Base-by-base conservation (phyloP, 352 stramenopile species). In the Globisporangium orthogonon region DNA sequence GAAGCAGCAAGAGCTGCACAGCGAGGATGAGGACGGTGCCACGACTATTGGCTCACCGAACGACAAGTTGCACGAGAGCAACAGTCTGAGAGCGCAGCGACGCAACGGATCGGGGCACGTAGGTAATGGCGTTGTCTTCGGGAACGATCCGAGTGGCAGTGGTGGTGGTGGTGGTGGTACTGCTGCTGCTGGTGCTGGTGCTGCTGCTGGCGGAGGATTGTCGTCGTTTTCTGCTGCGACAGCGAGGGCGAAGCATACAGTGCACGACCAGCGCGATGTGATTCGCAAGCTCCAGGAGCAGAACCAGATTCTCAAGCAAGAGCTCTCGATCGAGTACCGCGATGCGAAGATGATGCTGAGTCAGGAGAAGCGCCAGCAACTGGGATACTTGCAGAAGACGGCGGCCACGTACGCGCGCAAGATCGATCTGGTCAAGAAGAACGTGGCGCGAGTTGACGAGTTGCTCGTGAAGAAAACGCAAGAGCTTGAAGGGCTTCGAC, bases 261-360 rank as follows among this genome's bases (percentile, higher is more conserved):
- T 88, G 28, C 75, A 83, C 49, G 78, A 83, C 33, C 82, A 86
- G 69, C 77, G 76, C 31, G 75, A 85, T 29, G 78, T 79, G 57
- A 88, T 91, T 64, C 71, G 79, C 53, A 72, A 82, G 64, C 65
- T 91, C 33, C 73, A 91, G 40, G 74, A 87, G 54, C 78, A 75
- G 44, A 89, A 91, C 58, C 80, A 91, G 50, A 67, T 89, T 47
- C 71, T 91, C 45, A 85, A 83, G 62, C 73, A 87, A 54, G 77
- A 89, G 60, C 64, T 91, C 9, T 69, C 78, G 41, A 91, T 91
- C 49, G 81, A 91, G 49, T 72, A 56, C 45, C 72, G 81, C 52
- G 78, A 86, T 15, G 75, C 76, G 18, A 70, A 73, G 18, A 63
- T 71, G 35, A 56, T 91, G 45, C 59, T 89, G 15, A 67, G 74